phyloP scores from a whole-genome alignment of 441 rosid genomes.

The Erodium chrysanthum region DNA sequence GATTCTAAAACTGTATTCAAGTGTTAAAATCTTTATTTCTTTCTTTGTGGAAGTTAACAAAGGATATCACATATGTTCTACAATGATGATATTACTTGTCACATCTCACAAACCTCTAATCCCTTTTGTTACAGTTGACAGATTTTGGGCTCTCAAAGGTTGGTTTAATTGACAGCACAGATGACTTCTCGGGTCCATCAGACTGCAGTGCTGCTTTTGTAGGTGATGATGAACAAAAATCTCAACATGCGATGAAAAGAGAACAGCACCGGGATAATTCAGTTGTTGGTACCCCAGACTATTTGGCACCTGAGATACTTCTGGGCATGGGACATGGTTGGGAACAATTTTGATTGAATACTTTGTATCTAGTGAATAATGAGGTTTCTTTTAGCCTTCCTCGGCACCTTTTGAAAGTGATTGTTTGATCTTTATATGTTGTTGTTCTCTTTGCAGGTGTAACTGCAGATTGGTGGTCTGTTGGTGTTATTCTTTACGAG shows the following conservation, averaged over 20 bases:
- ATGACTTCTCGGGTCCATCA: conserved; percentile 78
- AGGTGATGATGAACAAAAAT: conserved; percentile 43
- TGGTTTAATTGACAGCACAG: conserved; percentile 94
- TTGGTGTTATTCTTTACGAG: conserved; percentile 86
- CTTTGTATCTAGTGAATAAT: conserved; percentile 6
- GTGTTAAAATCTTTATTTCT: too few relatives aligned
- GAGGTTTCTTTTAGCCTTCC: conserved; percentile 2
- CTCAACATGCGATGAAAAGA: conserved; percentile 35
- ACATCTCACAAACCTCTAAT: conserved; percentile 25
- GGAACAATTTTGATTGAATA: conserved; percentile 19
- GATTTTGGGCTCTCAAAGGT: conserved; percentile 84
- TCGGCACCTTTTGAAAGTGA: background rate
- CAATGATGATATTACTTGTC: conserved; percentile 3
- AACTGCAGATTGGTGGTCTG: conserved; percentile 99
- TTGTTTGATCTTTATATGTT: conserved; percentile 16
- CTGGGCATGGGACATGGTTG: conserved; percentile 96
- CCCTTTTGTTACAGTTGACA: conserved; percentile 17
- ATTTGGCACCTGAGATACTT: conserved; percentile 89
- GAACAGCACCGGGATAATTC: conserved; percentile 62
- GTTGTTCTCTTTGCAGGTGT: conserved; percentile 45
- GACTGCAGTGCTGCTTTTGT: conserved; percentile 41
- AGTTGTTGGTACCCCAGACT: conserved; percentile 33
- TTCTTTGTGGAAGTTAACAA: background rate
- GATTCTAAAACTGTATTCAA: background rate
- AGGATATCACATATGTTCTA: too few relatives aligned